Percentiles rank a stretch among this genome's conserved stretches.
Evolutionary conservation across 1,139 yeast genomes (phyloP).

Genomic region (Kodamaea ohmeri): DNA sequence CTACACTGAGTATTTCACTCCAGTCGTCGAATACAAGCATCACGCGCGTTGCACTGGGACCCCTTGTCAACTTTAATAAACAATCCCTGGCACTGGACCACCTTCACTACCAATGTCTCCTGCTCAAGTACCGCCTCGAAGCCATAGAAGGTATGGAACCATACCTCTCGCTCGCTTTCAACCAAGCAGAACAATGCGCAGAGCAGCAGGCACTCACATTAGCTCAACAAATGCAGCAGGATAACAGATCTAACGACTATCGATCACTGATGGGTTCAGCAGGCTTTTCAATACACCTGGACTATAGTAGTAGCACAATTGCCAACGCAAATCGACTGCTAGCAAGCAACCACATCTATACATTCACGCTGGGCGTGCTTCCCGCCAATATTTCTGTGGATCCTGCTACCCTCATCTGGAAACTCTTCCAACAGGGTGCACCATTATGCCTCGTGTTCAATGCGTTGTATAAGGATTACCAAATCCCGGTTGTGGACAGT

Average conservation of each 20-base stretch:
- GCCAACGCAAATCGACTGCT: slow-evolving; percentile 15
- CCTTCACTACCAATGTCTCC: slow-evolving; percentile 66
- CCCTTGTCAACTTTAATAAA: slow-evolving; percentile 54
- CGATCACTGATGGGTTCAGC: slow-evolving; percentile 29
- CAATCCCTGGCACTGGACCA: slow-evolving; percentile 69
- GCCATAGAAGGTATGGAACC: slow-evolving; percentile 71
- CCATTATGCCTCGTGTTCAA: slow-evolving; percentile 87
- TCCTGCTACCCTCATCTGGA: slow-evolving; percentile 90
- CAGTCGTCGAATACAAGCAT: slow-evolving; percentile 30
- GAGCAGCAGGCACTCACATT: slow-evolving; percentile 71
- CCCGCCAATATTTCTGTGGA: slow-evolving; percentile 77
- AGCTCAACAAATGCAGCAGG: slow-evolving; percentile 32
- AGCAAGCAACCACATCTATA: slow-evolving; percentile 38
- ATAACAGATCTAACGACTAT: slow-evolving; percentile 20
- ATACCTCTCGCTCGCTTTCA: slow-evolving; percentile 57
- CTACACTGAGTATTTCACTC: slow-evolving; percentile 31
- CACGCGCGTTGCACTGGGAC: slow-evolving; percentile 43
- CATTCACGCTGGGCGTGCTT: slow-evolving; percentile 72
- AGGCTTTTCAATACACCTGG: slow-evolving; percentile 27
- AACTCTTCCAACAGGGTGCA: slow-evolving; percentile 86
- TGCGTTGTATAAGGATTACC: slow-evolving; percentile 39
- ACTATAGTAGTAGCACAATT: slow-evolving; percentile 18
- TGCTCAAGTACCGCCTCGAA: slow-evolving; percentile 56
- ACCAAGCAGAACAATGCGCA: slow-evolving; percentile 59
- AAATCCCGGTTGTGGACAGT: slow-evolving; percentile 54